Conservation (phyloP, 192 early-diverging fungal genomes). For the Mortierella claussenii region DNA sequence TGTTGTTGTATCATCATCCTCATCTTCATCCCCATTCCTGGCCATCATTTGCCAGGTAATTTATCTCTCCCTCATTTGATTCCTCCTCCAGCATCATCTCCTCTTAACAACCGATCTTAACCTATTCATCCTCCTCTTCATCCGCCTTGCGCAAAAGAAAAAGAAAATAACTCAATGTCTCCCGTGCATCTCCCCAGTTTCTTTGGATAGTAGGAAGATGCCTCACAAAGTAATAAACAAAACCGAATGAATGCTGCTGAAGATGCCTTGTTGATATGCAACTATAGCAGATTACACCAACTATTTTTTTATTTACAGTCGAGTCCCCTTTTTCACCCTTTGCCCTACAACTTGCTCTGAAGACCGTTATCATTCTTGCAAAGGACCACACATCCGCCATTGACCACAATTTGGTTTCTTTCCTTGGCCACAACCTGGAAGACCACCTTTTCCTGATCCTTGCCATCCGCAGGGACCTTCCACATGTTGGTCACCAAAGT, state of each 20-base stretch:
- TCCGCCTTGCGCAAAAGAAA: too few species aligned
- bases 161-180: too few species aligned
- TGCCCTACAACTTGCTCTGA: constrained; percentile 41
- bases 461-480: constrained; percentile 61
- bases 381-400: constrained; percentile 64
- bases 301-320: constrained; percentile 12
- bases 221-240: constrained; percentile 1
- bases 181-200: too few species aligned
- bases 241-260: not conserved
- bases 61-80: too few species aligned
- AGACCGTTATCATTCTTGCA: constrained; percentile 26
- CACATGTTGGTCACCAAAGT: constrained; percentile 76
- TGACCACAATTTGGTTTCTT: constrained; percentile 68
- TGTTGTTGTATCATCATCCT: not conserved
- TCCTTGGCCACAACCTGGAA: constrained; percentile 70
- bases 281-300: not conserved
- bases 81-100: not conserved
- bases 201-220: too few species aligned
- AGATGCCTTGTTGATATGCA: constrained; percentile 1
- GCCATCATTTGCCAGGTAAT: not conserved
- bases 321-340: too few species aligned
- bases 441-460: constrained; percentile 61
- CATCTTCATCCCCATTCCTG: not conserved
- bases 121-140: not conserved
- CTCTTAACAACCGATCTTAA: not conserved